Evolutionary conservation across 352 stramenopile genomes (phyloP).

Genomic region (Phytophthora colocasiae): DNA sequence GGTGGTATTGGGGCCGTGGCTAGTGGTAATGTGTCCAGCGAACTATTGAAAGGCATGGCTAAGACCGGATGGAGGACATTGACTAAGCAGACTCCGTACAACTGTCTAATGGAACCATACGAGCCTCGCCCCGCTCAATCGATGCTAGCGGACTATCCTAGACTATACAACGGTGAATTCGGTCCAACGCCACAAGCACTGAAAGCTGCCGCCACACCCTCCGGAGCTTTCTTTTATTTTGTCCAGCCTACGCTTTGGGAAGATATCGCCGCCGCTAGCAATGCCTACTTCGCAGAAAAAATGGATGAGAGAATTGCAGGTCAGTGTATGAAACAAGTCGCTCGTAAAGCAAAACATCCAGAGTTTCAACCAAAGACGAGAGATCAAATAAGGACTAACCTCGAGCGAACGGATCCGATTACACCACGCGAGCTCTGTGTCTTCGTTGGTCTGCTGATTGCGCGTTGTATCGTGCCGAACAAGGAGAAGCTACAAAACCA

Average conservation of each 20-base stretch:
- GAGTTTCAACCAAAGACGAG: not conserved
- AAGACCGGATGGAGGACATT: not conserved
- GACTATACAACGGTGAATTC: slow-evolving; percentile 6
- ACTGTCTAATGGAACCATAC: slow-evolving; percentile 11
- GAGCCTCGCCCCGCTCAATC: not conserved
- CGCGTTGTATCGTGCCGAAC: slow-evolving; percentile 10
- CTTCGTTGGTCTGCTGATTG: slow-evolving; percentile 8
- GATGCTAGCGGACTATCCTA: not conserved
- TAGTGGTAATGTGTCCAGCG: not conserved
- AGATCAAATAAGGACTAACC: not conserved
- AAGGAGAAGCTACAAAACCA: slow-evolving; percentile 17
- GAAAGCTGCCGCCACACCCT: not conserved
- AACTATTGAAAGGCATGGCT: not conserved
- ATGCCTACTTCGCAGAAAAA: slow-evolving; percentile 12
- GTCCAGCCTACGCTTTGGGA: not conserved
- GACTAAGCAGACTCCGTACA: not conserved
- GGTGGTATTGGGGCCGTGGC: not conserved
- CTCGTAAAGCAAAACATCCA: not conserved
- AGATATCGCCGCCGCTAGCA: slow-evolving; percentile 4
- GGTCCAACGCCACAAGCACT: not conserved
- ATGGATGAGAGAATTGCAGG: slow-evolving; percentile 1
- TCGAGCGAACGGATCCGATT: not conserved
- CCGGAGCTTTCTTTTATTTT: slow-evolving; percentile 4
- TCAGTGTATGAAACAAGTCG: slow-evolving; percentile 7
- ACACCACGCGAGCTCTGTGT: slow-evolving; percentile 8